Base-by-base conservation (phyloP, 768 basidiomycete species). In the Lactifluus pinguis region DNA sequence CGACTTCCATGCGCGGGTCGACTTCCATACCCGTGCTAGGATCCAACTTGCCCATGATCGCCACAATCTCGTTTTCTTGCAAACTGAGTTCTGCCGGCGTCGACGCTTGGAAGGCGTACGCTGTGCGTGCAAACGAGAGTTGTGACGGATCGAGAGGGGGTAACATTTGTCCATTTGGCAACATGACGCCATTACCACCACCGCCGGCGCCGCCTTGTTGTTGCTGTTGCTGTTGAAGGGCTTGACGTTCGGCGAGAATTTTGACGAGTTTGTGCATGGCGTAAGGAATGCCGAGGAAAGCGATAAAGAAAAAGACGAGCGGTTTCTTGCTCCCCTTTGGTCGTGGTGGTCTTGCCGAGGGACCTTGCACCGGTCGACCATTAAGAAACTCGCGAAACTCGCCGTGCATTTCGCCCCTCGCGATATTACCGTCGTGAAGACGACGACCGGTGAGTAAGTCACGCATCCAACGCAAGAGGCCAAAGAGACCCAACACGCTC, bases 401-500 rank as follows among this genome's bases (percentile, higher is more conserved):
- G 56, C 78, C 75, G 32, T 79, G 78, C 71, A 87, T 69, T 4
- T 75, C 74, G 4, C 70, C 73, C 17, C 66, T 38, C 38, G 38
- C 60, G 11, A 80, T 77, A 10, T 19, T n/a, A 0, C 69, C 9
- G 3, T 34, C 9, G 32, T 71, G 15, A 25, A 25, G 25, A 25
- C 73, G 68, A 15, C 78, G 77, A 15, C 80, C 81, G 4, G 73
- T 76, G 42, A 87, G 67, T 11, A 84, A 74, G 49, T 85, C 84
- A 59, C 80, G 84, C 75, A 95, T 77, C 92, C 91, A 98, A 53
- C 90, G 76, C 9, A 98, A 68, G 53, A 98, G 80, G 4, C 92
- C 92, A 69, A 99, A 98, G 39, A 98, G 73, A 36, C 92, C 92
- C 6, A 98, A 78, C 0, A 98, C 92, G 70, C 94, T 94, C 25